Conservation (phyloP, 192 early-diverging fungal species). For the Dissophora ornata region DNA sequence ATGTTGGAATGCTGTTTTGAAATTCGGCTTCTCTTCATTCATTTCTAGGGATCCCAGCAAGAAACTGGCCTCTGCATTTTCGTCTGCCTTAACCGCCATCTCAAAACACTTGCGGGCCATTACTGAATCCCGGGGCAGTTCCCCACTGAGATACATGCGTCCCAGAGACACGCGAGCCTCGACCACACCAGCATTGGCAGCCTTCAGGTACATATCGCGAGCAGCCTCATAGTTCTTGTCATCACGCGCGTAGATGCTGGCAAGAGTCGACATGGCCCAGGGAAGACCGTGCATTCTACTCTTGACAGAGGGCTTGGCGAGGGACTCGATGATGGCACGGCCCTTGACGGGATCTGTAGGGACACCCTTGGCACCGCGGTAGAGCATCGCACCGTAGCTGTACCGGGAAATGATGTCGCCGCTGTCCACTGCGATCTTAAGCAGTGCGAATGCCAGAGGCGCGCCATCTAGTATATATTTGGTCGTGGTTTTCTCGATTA, state of each 20-base stretch:
- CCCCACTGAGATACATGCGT: constrained; percentile 48
- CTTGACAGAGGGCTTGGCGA: constrained; percentile 35
- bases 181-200: constrained; percentile 49
- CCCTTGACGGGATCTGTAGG: constrained; percentile 50
- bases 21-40: constrained; percentile 24
- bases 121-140: constrained; percentile 17
- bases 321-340: constrained; percentile 45
- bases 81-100: constrained; percentile 39
- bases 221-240: constrained; percentile 54
- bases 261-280: constrained; percentile 59
- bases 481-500: neutral
- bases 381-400: constrained; percentile 61
- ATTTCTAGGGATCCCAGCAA: constrained; percentile 31
- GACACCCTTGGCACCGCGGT: constrained; percentile 57
- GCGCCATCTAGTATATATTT: constrained; percentile 32
- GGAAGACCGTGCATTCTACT: constrained; percentile 51
- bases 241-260: constrained; percentile 56
- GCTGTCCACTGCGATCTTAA: constrained; percentile 50
- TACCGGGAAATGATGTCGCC: constrained; percentile 58
- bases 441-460: constrained; percentile 53
- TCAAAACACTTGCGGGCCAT: constrained; percentile 57
- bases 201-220: constrained; percentile 58
- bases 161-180: constrained; percentile 57
- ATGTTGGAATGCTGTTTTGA: constrained; percentile 57
- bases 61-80: constrained; percentile 39